Conservation (phyloP, 192 early-diverging fungal species). For the Diversispora epigaea region DNA sequence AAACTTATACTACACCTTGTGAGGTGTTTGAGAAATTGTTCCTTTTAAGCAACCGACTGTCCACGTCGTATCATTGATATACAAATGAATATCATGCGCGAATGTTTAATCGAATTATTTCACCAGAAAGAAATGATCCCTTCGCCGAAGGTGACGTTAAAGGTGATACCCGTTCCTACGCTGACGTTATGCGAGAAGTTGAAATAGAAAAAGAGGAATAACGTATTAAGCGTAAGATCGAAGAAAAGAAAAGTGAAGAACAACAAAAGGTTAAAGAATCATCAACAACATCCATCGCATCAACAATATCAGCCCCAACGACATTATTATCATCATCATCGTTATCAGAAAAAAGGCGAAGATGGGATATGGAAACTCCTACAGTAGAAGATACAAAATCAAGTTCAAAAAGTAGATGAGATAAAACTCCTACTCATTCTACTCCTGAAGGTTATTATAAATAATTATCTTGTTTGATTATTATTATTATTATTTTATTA, state of each 20-base stretch:
- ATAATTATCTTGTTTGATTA: too few species aligned
- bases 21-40: conserved; percentile 67
- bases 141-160: conserved; percentile 54
- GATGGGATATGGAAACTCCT: conserved; percentile 77
- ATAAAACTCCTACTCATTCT: conserved; percentile 82
- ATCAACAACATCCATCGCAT: too few species aligned
- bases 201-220: conserved; percentile 84
- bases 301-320: conserved; percentile 33
- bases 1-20: conserved; percentile 79
- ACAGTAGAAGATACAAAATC: conserved; percentile 40
- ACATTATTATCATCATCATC: conserved; percentile 37
- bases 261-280: conserved; percentile 46
- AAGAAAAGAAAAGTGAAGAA: conserved; percentile 69
- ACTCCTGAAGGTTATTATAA: conserved; percentile 64
- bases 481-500: too few species aligned
- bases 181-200: conserved; percentile 82
- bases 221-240: conserved; percentile 65
- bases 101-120: conserved; percentile 74
- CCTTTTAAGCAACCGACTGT: conserved; percentile 58
- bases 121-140: conserved; percentile 78
- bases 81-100: conserved; percentile 85
- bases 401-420: conserved; percentile 66
- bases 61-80: conserved; percentile 76
- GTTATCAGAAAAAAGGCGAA: conserved; percentile 59
- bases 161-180: conserved; percentile 66